Base-by-base conservation (phyloP, 2,329 filamentous ascomycete species). In the Pseudocercospora fuligena region DNA sequence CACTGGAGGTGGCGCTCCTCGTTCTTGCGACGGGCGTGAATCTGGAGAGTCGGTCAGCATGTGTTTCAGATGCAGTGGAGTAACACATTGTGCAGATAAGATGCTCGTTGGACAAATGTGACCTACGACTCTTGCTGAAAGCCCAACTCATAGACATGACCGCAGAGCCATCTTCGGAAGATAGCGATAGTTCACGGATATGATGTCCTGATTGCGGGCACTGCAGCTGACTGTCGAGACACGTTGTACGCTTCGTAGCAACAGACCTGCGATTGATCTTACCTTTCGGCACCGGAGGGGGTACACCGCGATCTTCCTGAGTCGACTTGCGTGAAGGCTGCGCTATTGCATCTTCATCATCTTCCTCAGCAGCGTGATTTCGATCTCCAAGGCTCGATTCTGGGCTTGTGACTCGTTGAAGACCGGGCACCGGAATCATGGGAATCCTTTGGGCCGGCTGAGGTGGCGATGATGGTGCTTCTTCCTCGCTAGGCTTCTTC, bases 371-470 rank as follows among this genome's bases (percentile, higher is more conserved):
- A 3, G 63, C 29, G 12, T 58, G 16, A 43, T 58, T 23, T 16
- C 56, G 56, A 23, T 58, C 56, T 19, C 31, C n/a, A 16, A 80
- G 74, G 61, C 82, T 81, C 64, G 80, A 69, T 66, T 83, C 83
- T 8, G 84, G 85, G 65, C 84, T 87, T 80, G 79, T 77, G 66
- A 76, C 79, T 65, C 77, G 85, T 69, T 87, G 85, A 86, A 97
- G 88, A 9, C 92, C 92, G 21, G 74, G 72, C 14, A 76, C 71
- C 5, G 85, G 84, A 76, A 88, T 84, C 76, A 88, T 84, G 25
- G 86, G 84, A 12, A 77, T 86, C 82, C 81, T 78, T 66, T 80
- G 80, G 59, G 69, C 68, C 31, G 66, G 68, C 9, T 67, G 62
- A 46, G 65, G 64, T 14, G 66, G 73, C 31, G 67, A 71, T 47